A percentile compares a stretch with the other conserved stretches of the same genome.
Conservation (phyloP, 2,329 filamentous ascomycete genomes). For the Ceratocystis cubensis region DNA sequence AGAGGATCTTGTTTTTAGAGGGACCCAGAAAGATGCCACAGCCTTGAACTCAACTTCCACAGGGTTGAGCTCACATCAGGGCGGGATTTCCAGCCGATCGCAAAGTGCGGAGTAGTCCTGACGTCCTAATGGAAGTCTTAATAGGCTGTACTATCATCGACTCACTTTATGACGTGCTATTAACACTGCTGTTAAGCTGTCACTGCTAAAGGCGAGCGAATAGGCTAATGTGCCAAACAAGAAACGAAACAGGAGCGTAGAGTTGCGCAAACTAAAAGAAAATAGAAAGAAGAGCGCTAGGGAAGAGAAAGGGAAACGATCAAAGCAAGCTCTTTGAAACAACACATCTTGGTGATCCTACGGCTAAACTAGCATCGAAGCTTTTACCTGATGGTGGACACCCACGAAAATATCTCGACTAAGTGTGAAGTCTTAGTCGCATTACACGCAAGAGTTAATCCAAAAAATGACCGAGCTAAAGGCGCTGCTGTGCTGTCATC, state of each 20-base stretch:
- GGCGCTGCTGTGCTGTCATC: neutral
- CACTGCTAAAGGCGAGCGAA: neutral
- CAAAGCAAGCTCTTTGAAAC: neutral
- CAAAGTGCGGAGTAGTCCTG: neutral
- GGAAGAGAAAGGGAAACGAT: neutral
- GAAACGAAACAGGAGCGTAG: neutral
- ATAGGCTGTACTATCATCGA: neutral
- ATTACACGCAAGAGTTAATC: neutral
- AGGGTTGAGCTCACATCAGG: neutral
- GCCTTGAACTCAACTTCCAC: neutral
- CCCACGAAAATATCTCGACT: too few relatives aligned
- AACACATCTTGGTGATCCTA: neutral
- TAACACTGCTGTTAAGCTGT: neutral
- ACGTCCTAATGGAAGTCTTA: neutral
- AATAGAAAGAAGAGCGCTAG: neutral
- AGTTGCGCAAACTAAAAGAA: neutral
- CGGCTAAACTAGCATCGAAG: too few relatives aligned
- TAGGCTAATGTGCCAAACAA: neutral
- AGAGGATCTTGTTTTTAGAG: neutral
- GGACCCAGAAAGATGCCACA: neutral
- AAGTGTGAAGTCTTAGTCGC: neutral
- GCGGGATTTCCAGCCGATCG: neutral
- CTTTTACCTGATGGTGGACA: too few relatives aligned
- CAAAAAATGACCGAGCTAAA: neutral
- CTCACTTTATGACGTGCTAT: neutral